Conservation (phyloP, 2,329 filamentous ascomycete genomes). For the Fusarium staphyleae region DNA sequence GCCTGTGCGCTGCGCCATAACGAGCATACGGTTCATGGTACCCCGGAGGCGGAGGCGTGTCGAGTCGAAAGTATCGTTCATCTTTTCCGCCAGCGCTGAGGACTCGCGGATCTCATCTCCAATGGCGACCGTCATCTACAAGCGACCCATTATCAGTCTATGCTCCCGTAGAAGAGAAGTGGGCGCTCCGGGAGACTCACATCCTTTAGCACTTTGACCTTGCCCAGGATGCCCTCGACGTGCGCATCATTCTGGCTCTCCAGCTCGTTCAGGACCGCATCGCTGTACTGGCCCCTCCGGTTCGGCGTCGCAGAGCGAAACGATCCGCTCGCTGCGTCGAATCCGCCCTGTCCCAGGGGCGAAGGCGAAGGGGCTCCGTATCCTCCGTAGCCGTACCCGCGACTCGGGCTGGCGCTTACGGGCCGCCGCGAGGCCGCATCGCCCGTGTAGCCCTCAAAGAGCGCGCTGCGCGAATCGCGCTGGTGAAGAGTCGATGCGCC, state of each 20-base stretch:
- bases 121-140: constrained; percentile 86
- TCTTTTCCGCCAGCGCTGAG: constrained; percentile 86
- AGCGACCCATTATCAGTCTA: constrained; percentile 5
- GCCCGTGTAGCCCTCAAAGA: constrained; percentile 76
- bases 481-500: constrained; percentile 74
- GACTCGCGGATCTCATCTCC: constrained; percentile 95
- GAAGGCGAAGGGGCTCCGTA: constrained; percentile 40
- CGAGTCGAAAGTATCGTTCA: constrained; percentile 93
- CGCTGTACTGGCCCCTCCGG: constrained; percentile 85
- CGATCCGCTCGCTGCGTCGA: constrained; percentile 17
- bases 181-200: constrained; percentile 59
- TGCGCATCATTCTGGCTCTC: constrained; percentile 95
- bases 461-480: constrained; percentile 73
- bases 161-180: too few relatives aligned
- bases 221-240: constrained; percentile 87
- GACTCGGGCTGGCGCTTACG: constrained; percentile 55
- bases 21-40: constrained; percentile 96
- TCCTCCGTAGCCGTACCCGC: constrained; percentile 58
- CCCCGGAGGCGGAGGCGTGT: constrained; percentile 81
- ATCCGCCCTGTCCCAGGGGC: constrained; percentile 24
- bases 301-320: constrained; percentile 77
- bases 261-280: constrained; percentile 88
- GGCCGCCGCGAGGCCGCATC: constrained; percentile 50
- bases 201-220: constrained; percentile 88
- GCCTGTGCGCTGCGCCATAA: constrained; percentile 95